Evolutionary conservation across 2,329 filamentous ascomycete genomes (phyloP).

Genomic region (Alternaria sp.): DNA sequence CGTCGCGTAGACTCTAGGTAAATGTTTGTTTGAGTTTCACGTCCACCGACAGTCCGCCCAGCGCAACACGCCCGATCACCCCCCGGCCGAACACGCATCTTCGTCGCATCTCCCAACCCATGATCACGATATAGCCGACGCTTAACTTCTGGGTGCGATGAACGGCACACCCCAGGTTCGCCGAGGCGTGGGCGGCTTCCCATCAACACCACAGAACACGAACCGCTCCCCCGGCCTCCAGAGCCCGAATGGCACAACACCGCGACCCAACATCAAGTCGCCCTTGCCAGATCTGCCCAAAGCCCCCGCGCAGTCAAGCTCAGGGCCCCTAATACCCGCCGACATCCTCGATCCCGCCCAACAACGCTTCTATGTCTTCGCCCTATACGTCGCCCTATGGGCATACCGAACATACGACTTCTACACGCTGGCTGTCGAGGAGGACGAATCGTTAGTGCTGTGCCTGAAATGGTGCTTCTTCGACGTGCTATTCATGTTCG

Average conservation of each 20-base stretch:
- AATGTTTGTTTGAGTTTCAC: conserved; percentile 37
- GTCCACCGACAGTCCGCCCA: conserved; percentile 10
- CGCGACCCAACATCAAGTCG: conserved; percentile 44
- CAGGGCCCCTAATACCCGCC: conserved; percentile 76
- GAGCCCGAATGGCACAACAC: conserved; percentile 30
- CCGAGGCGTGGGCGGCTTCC: conserved; percentile 77
- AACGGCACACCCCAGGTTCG: conserved; percentile 75
- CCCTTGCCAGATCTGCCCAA: conserved; percentile 43
- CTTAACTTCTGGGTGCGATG: conserved; percentile 67
- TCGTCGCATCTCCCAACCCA: conserved; percentile 12
- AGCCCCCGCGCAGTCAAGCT: conserved; percentile 23
- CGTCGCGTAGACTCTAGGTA: conserved; percentile 27
- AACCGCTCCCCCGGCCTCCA: conserved; percentile 35
- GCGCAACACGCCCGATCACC: conserved; percentile 13
- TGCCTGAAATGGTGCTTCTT: conserved; percentile 94
- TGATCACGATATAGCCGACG: conserved; percentile 24
- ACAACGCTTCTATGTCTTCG: conserved; percentile 85
- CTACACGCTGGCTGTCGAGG: conserved; percentile 76
- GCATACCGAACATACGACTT: conserved; percentile 90
- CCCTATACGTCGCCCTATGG: conserved; percentile 76
- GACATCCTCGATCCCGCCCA: conserved; percentile 85
- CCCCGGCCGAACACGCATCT: conserved; percentile 3
- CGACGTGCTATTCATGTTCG: conserved; percentile 86
- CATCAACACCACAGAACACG: conserved; percentile 69
- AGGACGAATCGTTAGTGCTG: conserved; percentile 84